Conservation (phyloP, 768 basidiomycete species). For the Phanerochaete sordida region DNA sequence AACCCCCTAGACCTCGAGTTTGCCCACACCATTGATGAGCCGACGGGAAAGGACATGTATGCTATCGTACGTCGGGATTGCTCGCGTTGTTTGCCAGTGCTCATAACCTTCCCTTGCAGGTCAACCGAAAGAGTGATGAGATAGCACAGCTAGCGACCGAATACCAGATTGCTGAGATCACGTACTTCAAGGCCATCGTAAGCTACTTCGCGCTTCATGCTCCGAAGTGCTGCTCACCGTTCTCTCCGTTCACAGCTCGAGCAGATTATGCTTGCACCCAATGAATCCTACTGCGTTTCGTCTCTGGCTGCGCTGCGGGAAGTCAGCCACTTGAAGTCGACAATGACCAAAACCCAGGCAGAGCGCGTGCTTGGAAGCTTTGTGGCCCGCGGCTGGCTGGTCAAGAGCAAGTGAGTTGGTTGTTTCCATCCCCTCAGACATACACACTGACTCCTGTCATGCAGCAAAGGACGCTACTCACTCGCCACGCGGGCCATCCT, state of each 20-base stretch:
- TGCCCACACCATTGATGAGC: constrained; percentile 58
- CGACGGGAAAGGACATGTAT: constrained; percentile 59
- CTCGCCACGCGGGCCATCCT: constrained; percentile 71
- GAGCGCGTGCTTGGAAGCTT: constrained; percentile 74
- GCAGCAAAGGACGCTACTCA: constrained; percentile 60
- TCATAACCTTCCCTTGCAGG: constrained; percentile 37
- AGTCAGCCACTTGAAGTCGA: constrained; percentile 47
- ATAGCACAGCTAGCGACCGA: constrained; percentile 84
- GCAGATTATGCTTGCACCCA: constrained; percentile 80
- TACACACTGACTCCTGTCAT: not conserved
- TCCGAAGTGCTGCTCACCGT: not conserved
- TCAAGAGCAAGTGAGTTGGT: constrained; percentile 64
- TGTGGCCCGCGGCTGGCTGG: constrained; percentile 77
- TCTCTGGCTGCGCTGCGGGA: constrained; percentile 77
- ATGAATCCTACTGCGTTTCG: constrained; percentile 70
- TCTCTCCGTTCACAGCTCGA: constrained; percentile 56
- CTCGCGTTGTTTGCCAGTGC: not conserved
- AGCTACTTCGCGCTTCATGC: constrained; percentile 22
- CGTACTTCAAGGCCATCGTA: constrained; percentile 82
- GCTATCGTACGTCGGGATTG: constrained; percentile 51
- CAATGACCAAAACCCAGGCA: constrained; percentile 72
- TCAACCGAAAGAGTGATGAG: constrained; percentile 77
- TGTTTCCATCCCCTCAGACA: too few species aligned
- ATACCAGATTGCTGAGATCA: constrained; percentile 74
- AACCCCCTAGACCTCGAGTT: constrained; percentile 75